These are phyloP conservation scores for Xylaria digitata DNA, from an alignment of 2,329 filamentous ascomycete species.

Conservation along the genomic window DNA sequence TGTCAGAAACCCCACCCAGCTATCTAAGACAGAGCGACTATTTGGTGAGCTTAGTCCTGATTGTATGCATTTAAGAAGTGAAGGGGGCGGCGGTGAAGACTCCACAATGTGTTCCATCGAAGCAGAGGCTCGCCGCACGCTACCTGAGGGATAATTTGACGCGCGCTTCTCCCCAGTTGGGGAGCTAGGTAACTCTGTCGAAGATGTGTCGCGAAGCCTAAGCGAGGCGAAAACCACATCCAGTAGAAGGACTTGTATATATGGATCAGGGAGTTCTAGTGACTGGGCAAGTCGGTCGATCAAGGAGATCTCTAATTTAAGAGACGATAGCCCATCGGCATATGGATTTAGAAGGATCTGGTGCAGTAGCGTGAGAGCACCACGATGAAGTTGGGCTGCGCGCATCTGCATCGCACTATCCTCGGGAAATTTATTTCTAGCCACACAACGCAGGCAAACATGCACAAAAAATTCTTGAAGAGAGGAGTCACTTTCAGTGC, in stretches of 20 bases:
- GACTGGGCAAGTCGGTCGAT: slow-evolving; percentile 74
- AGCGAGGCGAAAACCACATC: slow-evolving; percentile 81
- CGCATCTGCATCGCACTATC: slow-evolving; percentile 58
- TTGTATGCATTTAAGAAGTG: slow-evolving; percentile 85
- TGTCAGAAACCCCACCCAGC: slow-evolving; percentile 88
- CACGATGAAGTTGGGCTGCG: slow-evolving; percentile 75
- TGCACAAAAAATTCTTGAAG: slow-evolving; percentile 76
- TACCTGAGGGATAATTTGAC: slow-evolving; percentile 57
- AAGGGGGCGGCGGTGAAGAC: slow-evolving; percentile 68
- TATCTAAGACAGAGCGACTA: slow-evolving; percentile 84
- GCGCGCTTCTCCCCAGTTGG: slow-evolving; percentile 61
- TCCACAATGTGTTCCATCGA: slow-evolving; percentile 46
- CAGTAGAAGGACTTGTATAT: slow-evolving; percentile 80
- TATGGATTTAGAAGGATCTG: slow-evolving; percentile 75
- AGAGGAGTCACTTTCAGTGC: slow-evolving; percentile 66
- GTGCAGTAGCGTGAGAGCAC: slow-evolving; percentile 75
- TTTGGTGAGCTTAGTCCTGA: slow-evolving; percentile 80
- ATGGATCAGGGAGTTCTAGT: slow-evolving; percentile 71
- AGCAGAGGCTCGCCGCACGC: slow-evolving; percentile 54
- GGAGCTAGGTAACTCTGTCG: slow-evolving; percentile 56
- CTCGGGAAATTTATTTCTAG: slow-evolving; percentile 53
- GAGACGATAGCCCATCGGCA: slow-evolving; percentile 66
- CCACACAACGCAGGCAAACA: slow-evolving; percentile 72
- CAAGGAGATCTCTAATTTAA: slow-evolving; percentile 76
- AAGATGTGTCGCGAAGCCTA: slow-evolving; percentile 67